A percentile compares a stretch with the other conserved stretches of the same genome.
Evolutionary conservation across 768 basidiomycete genomes (phyloP).

Genomic region (Tulasnella sp.): DNA sequence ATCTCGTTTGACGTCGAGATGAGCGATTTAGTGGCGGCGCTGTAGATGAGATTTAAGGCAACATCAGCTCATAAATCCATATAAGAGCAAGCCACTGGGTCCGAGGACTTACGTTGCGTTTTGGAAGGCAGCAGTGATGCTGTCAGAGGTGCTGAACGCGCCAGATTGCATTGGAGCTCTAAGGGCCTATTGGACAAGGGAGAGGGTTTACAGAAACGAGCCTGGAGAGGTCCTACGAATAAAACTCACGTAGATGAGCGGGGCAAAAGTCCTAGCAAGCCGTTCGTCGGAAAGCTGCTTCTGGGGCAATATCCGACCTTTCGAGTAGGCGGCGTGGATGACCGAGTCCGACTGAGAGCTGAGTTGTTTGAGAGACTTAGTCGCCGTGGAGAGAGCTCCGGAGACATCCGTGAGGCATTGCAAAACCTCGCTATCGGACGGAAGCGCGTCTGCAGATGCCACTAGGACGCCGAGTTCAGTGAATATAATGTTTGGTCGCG

Average conservation of each 20-base stretch:
- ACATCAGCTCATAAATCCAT: neutral
- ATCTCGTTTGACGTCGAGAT: neutral
- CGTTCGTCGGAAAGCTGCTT: constrained; percentile 7
- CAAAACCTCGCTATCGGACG: neutral
- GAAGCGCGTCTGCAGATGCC: neutral
- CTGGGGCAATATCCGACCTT: neutral
- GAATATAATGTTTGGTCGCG: neutral
- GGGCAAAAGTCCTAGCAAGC: neutral
- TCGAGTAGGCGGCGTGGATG: neutral
- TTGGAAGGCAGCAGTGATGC: neutral
- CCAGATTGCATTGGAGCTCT: neutral
- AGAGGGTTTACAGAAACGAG: neutral
- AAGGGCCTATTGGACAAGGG: neutral
- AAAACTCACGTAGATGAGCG: neutral
- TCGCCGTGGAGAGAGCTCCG: neutral
- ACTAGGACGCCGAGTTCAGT: neutral
- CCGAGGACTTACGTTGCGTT: neutral
- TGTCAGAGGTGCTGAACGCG: neutral
- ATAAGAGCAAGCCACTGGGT: neutral
- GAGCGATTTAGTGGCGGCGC: neutral
- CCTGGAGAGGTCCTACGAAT: neutral
- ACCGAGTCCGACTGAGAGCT: neutral
- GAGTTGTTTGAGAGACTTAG: neutral
- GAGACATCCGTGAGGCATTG: neutral
- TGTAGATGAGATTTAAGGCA: neutral